Evolutionary conservation across 306 rosid genomes (phyloP).

Genomic region (Dicorynia guianensis): DNA sequence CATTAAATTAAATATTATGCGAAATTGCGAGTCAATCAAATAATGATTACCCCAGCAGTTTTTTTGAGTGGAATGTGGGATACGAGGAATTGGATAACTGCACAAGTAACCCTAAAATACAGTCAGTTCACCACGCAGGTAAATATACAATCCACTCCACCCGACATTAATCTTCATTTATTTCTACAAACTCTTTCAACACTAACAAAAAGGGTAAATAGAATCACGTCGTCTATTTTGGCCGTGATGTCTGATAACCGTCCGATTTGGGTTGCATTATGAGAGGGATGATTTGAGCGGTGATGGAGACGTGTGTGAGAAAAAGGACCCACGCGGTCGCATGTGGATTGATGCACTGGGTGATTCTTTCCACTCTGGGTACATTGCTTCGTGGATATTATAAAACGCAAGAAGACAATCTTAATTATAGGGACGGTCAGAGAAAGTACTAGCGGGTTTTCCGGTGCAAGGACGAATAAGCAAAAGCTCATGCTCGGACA

Average conservation of each 20-base stretch:
- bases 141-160: conserved; percentile 30
- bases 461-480: conserved; percentile 84
- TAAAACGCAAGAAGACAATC: conserved; percentile 18
- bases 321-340: conserved; percentile 26
- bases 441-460: conserved; percentile 82
- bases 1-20: conserved; percentile 14
- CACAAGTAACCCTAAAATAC: conserved; percentile 26
- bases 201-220: neutral
- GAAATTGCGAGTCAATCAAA: conserved; percentile 52
- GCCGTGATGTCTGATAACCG: neutral
- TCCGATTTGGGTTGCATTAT: conserved; percentile 17
- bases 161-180: conserved; percentile 39
- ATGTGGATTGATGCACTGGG: conserved; percentile 43
- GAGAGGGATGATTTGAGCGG: neutral
- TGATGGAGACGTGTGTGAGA: conserved; percentile 28
- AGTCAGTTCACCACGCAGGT: neutral
- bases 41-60: conserved; percentile 60
- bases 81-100: conserved; percentile 45
- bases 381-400: conserved; percentile 37
- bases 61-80: conserved; percentile 63
- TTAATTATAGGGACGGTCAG: conserved; percentile 58
- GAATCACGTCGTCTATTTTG: neutral
- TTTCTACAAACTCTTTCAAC: conserved; percentile 8
- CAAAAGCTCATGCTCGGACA: conserved; percentile 62
- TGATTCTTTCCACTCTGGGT: conserved; percentile 27